A percentile compares a stretch with the other conserved stretches of the same genome.
Conservation (phyloP, 331 rosid genomes). For the Stylosanthes scabra region DNA sequence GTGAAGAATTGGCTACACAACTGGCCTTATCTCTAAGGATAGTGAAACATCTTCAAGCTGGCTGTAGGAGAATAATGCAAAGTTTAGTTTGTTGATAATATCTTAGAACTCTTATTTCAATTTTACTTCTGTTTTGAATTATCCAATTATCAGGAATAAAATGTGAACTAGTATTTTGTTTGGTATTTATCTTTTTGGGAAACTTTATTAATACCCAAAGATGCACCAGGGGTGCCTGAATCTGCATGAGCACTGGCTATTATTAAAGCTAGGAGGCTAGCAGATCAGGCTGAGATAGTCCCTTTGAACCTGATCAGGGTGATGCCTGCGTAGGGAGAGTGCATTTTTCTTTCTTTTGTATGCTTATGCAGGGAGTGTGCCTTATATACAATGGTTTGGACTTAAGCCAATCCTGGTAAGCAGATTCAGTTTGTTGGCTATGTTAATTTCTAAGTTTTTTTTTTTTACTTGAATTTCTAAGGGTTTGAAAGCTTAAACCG, state of each 20-base stretch:
- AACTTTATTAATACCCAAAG: constrained; percentile 58
- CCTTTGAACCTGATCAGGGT: constrained; percentile 99
- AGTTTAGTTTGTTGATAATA: constrained; percentile 53
- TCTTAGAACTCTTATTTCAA: constrained; percentile 40
- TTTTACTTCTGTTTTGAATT: constrained; percentile 26
- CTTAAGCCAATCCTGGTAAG: constrained; percentile 47
- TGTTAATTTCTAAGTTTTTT: constrained; percentile 22
- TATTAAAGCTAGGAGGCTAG: constrained; percentile 51
- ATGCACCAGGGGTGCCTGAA: constrained; percentile 99
- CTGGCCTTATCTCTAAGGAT: constrained; percentile 36
- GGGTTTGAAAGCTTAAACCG: constrained; percentile 43
- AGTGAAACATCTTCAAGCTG: constrained; percentile 46
- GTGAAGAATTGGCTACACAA: constrained; percentile 43
- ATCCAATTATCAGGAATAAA: constrained; percentile 53
- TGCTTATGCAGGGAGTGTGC: constrained; percentile 72
- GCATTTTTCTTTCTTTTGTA: constrained; percentile 63
- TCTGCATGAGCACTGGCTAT: constrained; percentile 63
- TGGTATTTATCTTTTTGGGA: constrained; percentile 22
- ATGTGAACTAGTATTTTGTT: constrained; percentile 29
- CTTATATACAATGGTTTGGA: constrained; percentile 36
- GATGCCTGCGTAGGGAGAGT: constrained; percentile 99
- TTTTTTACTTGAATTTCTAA: background rate
- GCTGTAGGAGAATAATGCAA: constrained; percentile 50
- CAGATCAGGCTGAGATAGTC: constrained; percentile 98
- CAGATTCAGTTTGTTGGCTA: constrained; percentile 46